Percentiles rank a stretch among this genome's conserved stretches.
Evolutionary conservation across 2,329 filamentous ascomycete genomes (phyloP).

Genomic region (Pyrenochaeta sp.): DNA sequence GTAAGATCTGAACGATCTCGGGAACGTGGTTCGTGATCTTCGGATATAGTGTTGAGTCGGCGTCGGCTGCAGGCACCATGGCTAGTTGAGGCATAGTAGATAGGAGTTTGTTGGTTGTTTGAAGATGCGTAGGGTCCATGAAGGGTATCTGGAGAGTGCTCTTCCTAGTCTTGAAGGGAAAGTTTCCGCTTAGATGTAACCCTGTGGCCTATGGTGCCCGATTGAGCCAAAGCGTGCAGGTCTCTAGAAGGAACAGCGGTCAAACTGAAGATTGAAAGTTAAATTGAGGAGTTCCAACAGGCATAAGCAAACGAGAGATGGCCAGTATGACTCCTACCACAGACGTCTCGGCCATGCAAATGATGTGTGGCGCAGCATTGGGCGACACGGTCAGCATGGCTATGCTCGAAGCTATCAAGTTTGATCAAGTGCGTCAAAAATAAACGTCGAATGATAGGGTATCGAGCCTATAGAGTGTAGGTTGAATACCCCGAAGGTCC

Average conservation of each 20-base stretch:
- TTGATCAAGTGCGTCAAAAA: background rate
- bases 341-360: background rate
- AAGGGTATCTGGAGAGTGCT: constrained; percentile 2
- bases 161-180: background rate
- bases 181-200: background rate
- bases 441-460: background rate
- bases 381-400: constrained; percentile 1
- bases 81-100: background rate
- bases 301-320: background rate
- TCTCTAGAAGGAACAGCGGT: background rate
- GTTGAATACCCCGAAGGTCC: background rate
- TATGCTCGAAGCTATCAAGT: background rate
- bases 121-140: background rate
- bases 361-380: constrained; percentile 2
- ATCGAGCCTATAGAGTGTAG: background rate
- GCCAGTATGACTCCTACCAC: background rate
- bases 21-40: constrained; percentile 41
- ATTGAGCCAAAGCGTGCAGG: background rate
- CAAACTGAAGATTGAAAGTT: background rate
- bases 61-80: constrained; percentile 17
- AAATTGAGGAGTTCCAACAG: background rate
- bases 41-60: constrained; percentile 36
- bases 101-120: background rate
- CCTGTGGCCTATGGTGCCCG: background rate
- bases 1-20: constrained; percentile 25